Conservation (phyloP, 192 early-diverging fungal genomes). For the Gonapodya prolifera region DNA sequence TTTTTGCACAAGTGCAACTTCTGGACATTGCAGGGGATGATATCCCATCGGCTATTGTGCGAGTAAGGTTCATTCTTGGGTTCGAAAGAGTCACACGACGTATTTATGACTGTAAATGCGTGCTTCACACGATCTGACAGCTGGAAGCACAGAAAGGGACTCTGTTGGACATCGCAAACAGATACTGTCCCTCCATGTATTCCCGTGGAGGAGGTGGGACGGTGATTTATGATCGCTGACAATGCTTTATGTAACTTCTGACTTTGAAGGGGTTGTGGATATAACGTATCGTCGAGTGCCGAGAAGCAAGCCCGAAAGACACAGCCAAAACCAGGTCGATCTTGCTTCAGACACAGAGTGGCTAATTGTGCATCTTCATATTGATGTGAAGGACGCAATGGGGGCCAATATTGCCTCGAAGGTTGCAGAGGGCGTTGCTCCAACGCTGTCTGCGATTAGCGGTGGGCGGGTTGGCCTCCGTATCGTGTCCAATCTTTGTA, state of each 20-base stretch:
- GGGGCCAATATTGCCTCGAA: slow-evolving; percentile 60
- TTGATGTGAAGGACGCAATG: slow-evolving; percentile 72
- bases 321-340: not conserved
- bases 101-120: not conserved
- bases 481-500: slow-evolving; percentile 56
- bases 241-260: not conserved
- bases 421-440: slow-evolving; percentile 57
- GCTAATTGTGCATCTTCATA: slow-evolving; percentile 61
- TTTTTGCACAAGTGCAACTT: slow-evolving; percentile 53
- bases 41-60: slow-evolving; percentile 23
- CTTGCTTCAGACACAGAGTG: slow-evolving; percentile 17
- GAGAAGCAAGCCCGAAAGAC: slow-evolving; percentile 9
- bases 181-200: slow-evolving; percentile 50
- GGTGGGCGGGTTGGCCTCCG: slow-evolving; percentile 45
- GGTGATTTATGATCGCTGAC: not conserved
- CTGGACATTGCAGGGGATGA: slow-evolving; percentile 35
- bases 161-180: slow-evolving; percentile 43
- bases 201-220: slow-evolving; percentile 40
- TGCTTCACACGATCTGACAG: not conserved
- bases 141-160: slow-evolving; percentile 20
- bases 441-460: slow-evolving; percentile 34
- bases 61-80: slow-evolving; percentile 1
- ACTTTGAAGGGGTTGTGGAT: slow-evolving; percentile 25
- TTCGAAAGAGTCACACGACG: not conserved
- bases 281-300: slow-evolving; percentile 33